These are phyloP conservation scores for Mesembryanthemum crystallinum DNA, from an alignment of 148 eudicot genomes.

Conservation along the genomic window DNA sequence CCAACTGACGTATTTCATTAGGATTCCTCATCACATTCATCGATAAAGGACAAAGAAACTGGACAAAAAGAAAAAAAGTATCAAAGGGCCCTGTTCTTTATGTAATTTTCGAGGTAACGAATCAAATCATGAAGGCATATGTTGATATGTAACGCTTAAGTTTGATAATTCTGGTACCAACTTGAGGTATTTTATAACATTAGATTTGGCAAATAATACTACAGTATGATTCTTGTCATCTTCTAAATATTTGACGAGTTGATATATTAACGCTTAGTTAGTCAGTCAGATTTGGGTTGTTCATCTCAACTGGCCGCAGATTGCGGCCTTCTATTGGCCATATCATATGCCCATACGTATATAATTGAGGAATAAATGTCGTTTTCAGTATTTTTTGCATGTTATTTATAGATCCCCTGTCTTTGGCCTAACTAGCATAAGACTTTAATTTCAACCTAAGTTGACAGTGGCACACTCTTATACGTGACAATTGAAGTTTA, in stretches of 20 bases:
- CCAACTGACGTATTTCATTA: neutral
- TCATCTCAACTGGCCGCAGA: neutral
- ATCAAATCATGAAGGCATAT: neutral
- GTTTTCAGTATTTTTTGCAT: neutral
- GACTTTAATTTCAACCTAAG: too few species aligned
- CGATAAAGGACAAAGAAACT: neutral
- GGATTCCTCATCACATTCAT: slow-evolving; percentile 1
- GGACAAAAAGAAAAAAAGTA: too few species aligned
- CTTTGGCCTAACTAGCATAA: neutral
- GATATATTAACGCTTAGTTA: too few species aligned
- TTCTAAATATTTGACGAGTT: too few species aligned
- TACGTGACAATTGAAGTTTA: too few species aligned
- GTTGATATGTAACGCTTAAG: too few species aligned
- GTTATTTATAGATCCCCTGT: neutral
- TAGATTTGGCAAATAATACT: too few species aligned
- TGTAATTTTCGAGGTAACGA: neutral
- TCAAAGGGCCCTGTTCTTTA: neutral
- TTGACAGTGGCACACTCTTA: too few species aligned
- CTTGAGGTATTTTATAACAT: neutral
- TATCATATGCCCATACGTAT: too few species aligned
- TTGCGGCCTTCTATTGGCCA: neutral
- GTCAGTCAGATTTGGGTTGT: neutral
- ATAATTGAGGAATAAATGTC: slow-evolving; percentile 8
- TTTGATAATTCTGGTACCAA: slow-evolving; percentile 1
- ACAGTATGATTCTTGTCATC: too few species aligned